phyloP scores from a whole-genome alignment of 2,329 filamentous ascomycete species.

The Xylariaceae sp. region DNA sequence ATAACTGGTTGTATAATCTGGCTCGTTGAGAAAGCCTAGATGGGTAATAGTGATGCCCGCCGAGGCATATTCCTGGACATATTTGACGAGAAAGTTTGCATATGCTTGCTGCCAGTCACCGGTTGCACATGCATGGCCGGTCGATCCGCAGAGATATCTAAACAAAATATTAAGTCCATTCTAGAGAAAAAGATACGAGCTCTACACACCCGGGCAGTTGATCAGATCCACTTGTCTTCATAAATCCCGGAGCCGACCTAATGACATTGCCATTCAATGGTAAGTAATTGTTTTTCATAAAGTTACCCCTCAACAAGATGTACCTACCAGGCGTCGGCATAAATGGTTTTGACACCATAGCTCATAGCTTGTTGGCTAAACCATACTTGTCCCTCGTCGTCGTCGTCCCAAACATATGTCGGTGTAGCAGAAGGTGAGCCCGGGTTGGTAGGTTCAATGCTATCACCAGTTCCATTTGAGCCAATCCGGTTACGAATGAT shows the following conservation, averaged over 20 bases:
- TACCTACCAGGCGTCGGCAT: constrained; percentile 43
- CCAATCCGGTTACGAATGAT: constrained; percentile 48
- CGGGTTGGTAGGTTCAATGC: constrained; percentile 41
- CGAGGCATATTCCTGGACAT: constrained; percentile 42
- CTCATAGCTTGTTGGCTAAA: constrained; percentile 45
- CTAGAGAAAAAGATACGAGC: background rate
- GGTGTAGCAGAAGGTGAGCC: constrained; percentile 38
- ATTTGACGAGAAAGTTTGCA: constrained; percentile 44
- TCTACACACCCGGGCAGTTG: background rate
- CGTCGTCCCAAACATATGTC: constrained; percentile 41
- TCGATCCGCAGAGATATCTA: constrained; percentile 36
- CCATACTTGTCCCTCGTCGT: constrained; percentile 47
- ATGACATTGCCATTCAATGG: too few relatives aligned
- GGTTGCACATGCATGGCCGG: constrained; percentile 34
- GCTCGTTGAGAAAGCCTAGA: constrained; percentile 46
- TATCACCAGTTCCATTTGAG: constrained; percentile 28
- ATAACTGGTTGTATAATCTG: constrained; percentile 35
- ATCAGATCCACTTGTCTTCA: background rate
- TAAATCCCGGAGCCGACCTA: constrained; percentile 27
- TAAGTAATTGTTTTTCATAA: constrained; percentile 47
- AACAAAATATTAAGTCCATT: background rate
- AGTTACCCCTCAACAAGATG: too few relatives aligned
- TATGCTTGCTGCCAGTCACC: constrained; percentile 46
- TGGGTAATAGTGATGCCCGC: constrained; percentile 41
- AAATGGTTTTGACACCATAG: constrained; percentile 37